phyloP scores from a whole-genome alignment of 108 stramenopile species.

The Schizochytrium sp. region DNA sequence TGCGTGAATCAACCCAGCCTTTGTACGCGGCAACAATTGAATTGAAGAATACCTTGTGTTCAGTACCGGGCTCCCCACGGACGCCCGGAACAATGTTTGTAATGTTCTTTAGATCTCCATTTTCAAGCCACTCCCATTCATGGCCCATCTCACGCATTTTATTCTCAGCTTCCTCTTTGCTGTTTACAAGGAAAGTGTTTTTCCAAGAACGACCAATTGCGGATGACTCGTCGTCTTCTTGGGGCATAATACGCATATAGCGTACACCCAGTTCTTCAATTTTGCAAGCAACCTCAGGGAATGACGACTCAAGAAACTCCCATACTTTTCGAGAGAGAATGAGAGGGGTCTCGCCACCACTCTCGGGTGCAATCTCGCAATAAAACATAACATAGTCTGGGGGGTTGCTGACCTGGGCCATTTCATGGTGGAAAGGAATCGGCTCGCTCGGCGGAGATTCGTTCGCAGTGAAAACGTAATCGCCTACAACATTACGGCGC shows the following conservation, averaged over 20 bases:
- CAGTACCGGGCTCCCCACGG: slow-evolving; percentile 48
- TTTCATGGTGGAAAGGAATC: slow-evolving; percentile 87
- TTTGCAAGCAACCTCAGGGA: slow-evolving; percentile 79
- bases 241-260: slow-evolving; percentile 83
- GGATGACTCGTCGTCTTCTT: slow-evolving; percentile 80
- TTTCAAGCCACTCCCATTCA: slow-evolving; percentile 80
- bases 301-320: slow-evolving; percentile 73
- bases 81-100: slow-evolving; percentile 82
- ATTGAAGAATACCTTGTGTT: slow-evolving; percentile 68
- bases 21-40: slow-evolving; percentile 83
- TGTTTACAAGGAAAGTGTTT: slow-evolving; percentile 77
- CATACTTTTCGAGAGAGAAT: slow-evolving; percentile 82
- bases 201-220: slow-evolving; percentile 86
- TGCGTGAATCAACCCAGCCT: slow-evolving; percentile 83
- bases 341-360: slow-evolving; percentile 85
- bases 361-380: slow-evolving; percentile 80
- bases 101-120: slow-evolving; percentile 78
- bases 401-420: slow-evolving; percentile 82
- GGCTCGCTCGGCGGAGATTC: slow-evolving; percentile 82
- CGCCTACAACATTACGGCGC: slow-evolving; percentile 76
- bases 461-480: slow-evolving; percentile 83
- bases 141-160: slow-evolving; percentile 78
- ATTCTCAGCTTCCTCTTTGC: slow-evolving; percentile 73
- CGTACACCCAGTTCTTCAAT: slow-evolving; percentile 77
- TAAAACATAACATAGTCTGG: slow-evolving; percentile 84